Evolutionary conservation across 177 flowering plant genomes (phyloP).

Genomic region (Vitis hybrid): DNA sequence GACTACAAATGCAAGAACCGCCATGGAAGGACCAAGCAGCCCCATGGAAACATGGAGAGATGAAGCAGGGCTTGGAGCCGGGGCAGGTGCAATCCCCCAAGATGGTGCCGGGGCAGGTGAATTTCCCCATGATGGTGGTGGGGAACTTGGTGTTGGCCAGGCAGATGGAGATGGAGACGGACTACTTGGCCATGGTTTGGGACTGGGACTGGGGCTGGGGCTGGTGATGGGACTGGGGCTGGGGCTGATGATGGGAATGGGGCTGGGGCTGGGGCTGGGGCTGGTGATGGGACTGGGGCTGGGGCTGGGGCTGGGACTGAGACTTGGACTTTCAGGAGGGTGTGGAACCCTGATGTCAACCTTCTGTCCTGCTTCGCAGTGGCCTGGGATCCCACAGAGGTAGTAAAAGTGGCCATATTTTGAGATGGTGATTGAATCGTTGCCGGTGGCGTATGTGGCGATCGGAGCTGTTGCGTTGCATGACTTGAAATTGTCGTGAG

Average conservation of each 20-base stretch:
- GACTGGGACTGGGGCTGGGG: not conserved
- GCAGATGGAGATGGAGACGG: too few relatives aligned
- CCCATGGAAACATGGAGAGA: not conserved
- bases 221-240: too few relatives aligned
- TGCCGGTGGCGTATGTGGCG: slow-evolving; percentile 34
- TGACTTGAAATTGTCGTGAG: slow-evolving; percentile 31
- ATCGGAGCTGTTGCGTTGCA: slow-evolving; percentile 49
- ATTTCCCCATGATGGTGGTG: too few relatives aligned
- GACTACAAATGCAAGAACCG: too few relatives aligned
- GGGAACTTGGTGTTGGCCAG: too few relatives aligned
- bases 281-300: rapidly evolving
- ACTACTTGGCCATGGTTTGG: not conserved
- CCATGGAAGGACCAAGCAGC: too few relatives aligned
- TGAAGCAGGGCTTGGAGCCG: slow-evolving; percentile 1
- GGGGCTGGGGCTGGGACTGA: slow-evolving; percentile 5
- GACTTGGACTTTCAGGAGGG: slow-evolving; percentile 8
- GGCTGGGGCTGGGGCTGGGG: too few relatives aligned
- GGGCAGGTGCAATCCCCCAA: not conserved
- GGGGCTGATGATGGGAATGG: too few relatives aligned
- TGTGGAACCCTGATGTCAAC: slow-evolving; percentile 44
- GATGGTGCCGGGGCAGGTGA: too few relatives aligned
- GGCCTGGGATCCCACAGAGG: slow-evolving; percentile 63
- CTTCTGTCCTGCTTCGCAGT: slow-evolving; percentile 62
- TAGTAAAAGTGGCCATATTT: slow-evolving; percentile 47
- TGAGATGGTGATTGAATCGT: slow-evolving; percentile 36